Conservation (phyloP, 805 yeast species). For the Schizosaccharomyces lindneri region DNA sequence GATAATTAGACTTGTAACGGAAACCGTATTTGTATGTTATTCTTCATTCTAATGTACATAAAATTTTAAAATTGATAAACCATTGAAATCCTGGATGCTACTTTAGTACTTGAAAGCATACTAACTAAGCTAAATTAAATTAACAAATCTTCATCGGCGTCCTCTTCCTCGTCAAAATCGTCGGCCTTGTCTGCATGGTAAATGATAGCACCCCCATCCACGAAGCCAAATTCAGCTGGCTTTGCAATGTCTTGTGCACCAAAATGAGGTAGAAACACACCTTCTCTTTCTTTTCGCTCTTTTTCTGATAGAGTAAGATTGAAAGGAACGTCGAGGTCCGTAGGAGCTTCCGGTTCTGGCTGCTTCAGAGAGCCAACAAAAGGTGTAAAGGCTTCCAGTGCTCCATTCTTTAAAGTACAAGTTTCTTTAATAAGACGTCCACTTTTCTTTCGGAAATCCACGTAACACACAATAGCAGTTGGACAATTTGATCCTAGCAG, state of each 20-base stretch:
- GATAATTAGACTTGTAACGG: no score
- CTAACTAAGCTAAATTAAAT: not conserved
- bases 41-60: no score
- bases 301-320: not conserved
- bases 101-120: not conserved
- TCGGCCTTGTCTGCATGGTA: conserved; percentile 1
- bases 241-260: not conserved
- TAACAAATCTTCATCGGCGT: not conserved
- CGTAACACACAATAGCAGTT: not conserved
- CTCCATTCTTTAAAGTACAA: not conserved
- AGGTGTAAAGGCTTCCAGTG: not conserved
- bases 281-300: not conserved
- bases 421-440: not conserved
- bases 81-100: no score
- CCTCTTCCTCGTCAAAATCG: conserved; percentile 1
- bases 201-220: not conserved
- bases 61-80: no score
- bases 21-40: no score
- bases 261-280: not conserved
- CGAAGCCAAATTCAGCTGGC: not conserved
- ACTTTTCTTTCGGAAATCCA: not conserved
- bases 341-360: not conserved
- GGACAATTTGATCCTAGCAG: not conserved
- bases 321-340: not conserved
- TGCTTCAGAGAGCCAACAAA: not conserved